Percentiles rank a stretch among this genome's conserved stretches.
These are phyloP conservation scores for Trypanosoma brucei DNA, from an alignment of 208 protist genomes.

Conservation along the genomic window DNA sequence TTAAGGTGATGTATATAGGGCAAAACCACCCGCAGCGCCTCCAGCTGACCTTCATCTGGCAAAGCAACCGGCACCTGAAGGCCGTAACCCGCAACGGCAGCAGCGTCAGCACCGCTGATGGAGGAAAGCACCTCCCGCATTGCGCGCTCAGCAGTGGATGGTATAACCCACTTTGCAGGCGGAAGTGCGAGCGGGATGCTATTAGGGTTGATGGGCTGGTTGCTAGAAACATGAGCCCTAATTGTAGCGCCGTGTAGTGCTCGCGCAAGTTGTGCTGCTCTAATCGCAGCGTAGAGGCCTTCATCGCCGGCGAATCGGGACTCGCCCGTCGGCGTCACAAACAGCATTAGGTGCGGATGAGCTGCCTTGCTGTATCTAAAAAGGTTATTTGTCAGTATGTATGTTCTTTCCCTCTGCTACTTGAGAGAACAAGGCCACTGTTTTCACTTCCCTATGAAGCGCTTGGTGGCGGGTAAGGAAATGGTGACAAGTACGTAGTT, in stretches of 20 bases:
- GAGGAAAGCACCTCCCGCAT: constrained; percentile 8
- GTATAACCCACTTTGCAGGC: constrained; percentile 12
- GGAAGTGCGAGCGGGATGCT: constrained; percentile 18
- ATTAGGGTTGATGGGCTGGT: constrained; percentile 23
- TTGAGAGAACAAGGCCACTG: too few relatives aligned
- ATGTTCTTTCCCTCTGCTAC: too few relatives aligned
- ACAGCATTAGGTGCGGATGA: constrained; percentile 1
- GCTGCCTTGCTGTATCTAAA: not conserved
- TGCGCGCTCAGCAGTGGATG: constrained; percentile 9
- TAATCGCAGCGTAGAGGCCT: constrained; percentile 70
- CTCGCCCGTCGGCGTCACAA: constrained; percentile 28
- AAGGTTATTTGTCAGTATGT: too few relatives aligned
- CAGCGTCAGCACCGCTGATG: constrained; percentile 16
- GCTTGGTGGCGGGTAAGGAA: too few relatives aligned
- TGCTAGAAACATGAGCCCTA: constrained; percentile 30
- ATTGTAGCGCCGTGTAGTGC: constrained; percentile 59
- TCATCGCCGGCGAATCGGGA: constrained; percentile 71
- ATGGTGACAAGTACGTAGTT: too few relatives aligned
- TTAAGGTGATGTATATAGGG: constrained; percentile 43
- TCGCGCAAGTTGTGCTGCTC: constrained; percentile 52
- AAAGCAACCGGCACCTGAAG: constrained; percentile 41
- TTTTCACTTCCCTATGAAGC: too few relatives aligned
- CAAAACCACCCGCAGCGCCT: constrained; percentile 32
- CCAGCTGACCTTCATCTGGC: constrained; percentile 31
- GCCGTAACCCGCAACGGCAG: constrained; percentile 20